Base-by-base conservation (phyloP, 1,139 yeast species). In the Hanseniaspora uvarum region DNA sequence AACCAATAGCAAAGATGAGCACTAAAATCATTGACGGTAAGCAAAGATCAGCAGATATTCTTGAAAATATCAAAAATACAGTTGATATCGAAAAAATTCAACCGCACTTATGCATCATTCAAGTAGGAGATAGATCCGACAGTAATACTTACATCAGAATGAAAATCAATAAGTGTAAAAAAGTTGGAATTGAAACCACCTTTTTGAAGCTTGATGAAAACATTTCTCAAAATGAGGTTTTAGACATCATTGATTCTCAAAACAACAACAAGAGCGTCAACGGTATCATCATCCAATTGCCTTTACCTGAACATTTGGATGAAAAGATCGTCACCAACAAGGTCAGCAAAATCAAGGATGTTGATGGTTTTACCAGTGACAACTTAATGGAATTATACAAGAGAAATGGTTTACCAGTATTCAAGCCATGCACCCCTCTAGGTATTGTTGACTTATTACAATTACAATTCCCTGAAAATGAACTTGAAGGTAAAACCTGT, bases 341-440 rank as follows among this genome's bases (percentile, higher is more conserved):
- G 21, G 96, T 92, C 31, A 68, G 74, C 46, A 77, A 88, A 19
- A 77, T 75, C 55, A 92, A 92, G 72, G 99, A 92, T 64, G 96
- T 94, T 49, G 99, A 92, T 66, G 99, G 98, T 1, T 92, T 92
- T 65, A 95, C 94, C 52, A 84, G 94, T 47, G 77, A 70, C 67
- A 94, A 92, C 69, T 84, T 86, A 53, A 97, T 97, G 55, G 97
- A 92, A 70, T 77, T 92, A 61, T 81, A 89, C 63, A 89, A 89
- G 71, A 83, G 83, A 62, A 86, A 86, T 55, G 98, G 98, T 53
- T 68, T 76, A 38, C 98, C 98, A 23, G 68, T 71, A 58, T 92
- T 86, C 69, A 74, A 86, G 62, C 98, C 99, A 36, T 92, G 98
- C 71, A 92, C 99, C 44, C 98, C 99, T 55, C 81, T 86, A 72